Conservation (phyloP, 2,329 filamentous ascomycete genomes). For the Diplodia intermedia region DNA sequence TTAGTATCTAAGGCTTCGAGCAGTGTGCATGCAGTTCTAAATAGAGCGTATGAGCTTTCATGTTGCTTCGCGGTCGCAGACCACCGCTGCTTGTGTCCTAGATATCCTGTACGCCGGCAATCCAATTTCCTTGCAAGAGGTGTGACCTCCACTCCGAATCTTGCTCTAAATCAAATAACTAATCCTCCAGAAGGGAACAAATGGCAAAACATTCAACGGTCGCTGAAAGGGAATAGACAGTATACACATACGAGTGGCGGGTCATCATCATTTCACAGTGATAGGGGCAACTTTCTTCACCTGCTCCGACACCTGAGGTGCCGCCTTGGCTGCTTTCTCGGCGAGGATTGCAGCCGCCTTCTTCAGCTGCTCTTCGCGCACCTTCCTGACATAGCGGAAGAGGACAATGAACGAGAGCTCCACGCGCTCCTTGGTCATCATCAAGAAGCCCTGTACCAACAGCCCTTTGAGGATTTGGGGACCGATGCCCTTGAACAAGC, state of each 20-base stretch:
- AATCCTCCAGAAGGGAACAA: not conserved
- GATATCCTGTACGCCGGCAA: constrained; percentile 5
- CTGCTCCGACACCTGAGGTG: constrained; percentile 38
- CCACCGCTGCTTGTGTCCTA: constrained; percentile 5
- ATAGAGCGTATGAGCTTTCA: not conserved
- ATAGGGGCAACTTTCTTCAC: constrained; percentile 61
- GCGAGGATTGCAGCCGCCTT: constrained; percentile 70
- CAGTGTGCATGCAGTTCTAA: not conserved
- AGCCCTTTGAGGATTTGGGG: constrained; percentile 94
- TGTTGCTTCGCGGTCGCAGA: not conserved
- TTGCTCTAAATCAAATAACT: constrained; percentile 21
- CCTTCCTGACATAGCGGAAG: constrained; percentile 77
- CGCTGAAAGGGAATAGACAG: constrained; percentile 4
- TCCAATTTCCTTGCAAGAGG: constrained; percentile 15
- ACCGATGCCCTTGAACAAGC: constrained; percentile 96
- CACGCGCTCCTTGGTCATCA: constrained; percentile 99
- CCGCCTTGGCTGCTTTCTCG: constrained; percentile 54
- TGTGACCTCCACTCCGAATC: constrained; percentile 1
- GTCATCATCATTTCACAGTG: constrained; percentile 40
- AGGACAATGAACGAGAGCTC: constrained; percentile 87
- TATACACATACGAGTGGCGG: not conserved
- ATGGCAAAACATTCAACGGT: not conserved
- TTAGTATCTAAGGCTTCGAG: not conserved
- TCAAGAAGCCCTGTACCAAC: constrained; percentile 91
- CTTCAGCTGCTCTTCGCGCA: constrained; percentile 73